Base-by-base conservation (phyloP, 805 yeast species). In the Myxozyma neotropica region DNA sequence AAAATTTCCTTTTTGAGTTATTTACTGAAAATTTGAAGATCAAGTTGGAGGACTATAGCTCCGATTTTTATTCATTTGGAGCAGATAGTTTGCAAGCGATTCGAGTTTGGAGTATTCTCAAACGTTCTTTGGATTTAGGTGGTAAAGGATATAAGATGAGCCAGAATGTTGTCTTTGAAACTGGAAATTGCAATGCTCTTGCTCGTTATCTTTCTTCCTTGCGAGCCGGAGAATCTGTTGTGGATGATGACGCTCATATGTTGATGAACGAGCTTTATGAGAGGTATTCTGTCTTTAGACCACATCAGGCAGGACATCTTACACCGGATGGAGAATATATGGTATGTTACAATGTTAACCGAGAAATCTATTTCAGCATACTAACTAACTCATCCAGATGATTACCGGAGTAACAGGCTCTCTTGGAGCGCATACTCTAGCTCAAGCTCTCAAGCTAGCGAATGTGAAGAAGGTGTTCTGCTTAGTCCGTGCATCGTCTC, bases 351-450 rank as follows among this genome's bases (percentile, higher is more conserved):
- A 50, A 21, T 13, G 7, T 12, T 17, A 2, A 21, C 3, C 35
- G 27, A n/a, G 42, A 7, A 29, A 7, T 38, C 42, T 7, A 38
- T 44, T 26, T 10, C 26, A 8, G 21, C 33, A 4, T 31, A 31
- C 50, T 31, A 44, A n/a, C n/a, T n/a, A 33, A n/a, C 33, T 51
- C 4, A 15, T 19, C 13, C n/a, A 49, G 55, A 29, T 59, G 21
- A 38, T 60, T 29, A 60, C 64, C 7, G 64, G 64, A 13, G 35
- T 59, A 2, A 60, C 64, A 6, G 64, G 64, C 7, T 57, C 64
- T 1, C 52, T 60, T 19, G 64, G 64, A 7, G 62, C 64, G 2
- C 62, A 57, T 39, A 31, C 46, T 1, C 50, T 60, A 13, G 52
- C 49, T 19, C 50, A 52, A 21, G 43, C 59, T 8, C 24, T 51